Base-by-base conservation (phyloP, 768 basidiomycete genomes). In the Gelatoporia subvermispora region DNA sequence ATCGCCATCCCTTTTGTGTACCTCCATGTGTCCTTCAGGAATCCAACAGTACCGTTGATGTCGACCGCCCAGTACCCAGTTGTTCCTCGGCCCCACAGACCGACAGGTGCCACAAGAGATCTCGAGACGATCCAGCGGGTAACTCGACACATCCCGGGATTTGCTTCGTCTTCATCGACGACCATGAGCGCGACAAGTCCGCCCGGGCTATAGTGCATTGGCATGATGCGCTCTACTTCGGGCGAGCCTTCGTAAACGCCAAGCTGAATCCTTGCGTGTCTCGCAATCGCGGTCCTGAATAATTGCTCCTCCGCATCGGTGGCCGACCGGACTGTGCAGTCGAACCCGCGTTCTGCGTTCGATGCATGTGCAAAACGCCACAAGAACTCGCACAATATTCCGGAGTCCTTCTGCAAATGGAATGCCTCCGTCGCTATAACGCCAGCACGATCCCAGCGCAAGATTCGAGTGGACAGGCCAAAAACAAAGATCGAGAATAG, bases 371-470 rank as follows among this genome's bases (percentile, higher is more conserved):
- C 35, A 47, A 66, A 69, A 3, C 59, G 58, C 59, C 60, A 64
- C 8, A 71, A 43, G 47, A 68, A 71, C 3, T 63, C 54, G 9
- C 58, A 50, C 1, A 72, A 53, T 0, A 48, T 18, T 10, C 51
- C 34, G 9, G 56, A 53, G 0, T 63, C n/a, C 4, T 50, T 9
- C 4, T 45, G 41, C 23, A 60, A 59, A 39, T 63, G 48, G 55
- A 71, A 67, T 0, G 42, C n/a, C 21, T 50, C 47, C 0, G 68
- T 55, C 4, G 68, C 65, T 13, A 71, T 53, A 0, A 52, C 56
- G 7, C 66, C 71, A 2, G 65, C 51, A 3, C 69, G 60, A 45
- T 72, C 71, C 51, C 60, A 58, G 3, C 62, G 58, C 17, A 72
- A 54, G 31, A 71, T 47, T 2, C 68, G 63, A 8, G 53, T 65